A percentile compares a stretch with the other conserved stretches of the same genome.
Conservation (phyloP, 2,329 filamentous ascomycete species). For the Sclerotinia spermophila region DNA sequence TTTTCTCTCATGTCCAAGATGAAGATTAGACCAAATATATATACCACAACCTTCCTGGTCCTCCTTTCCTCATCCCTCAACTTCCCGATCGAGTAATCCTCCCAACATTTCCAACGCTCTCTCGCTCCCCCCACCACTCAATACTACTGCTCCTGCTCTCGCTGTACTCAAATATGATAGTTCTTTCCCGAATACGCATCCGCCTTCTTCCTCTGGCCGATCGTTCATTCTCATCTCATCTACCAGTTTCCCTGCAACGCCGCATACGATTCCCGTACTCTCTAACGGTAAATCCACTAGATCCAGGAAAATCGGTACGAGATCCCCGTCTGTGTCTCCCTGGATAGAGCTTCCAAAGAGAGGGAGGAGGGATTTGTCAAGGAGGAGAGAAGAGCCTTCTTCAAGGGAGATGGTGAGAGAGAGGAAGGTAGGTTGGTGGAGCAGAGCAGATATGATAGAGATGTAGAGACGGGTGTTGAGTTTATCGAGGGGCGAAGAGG, state of each 20-base stretch:
- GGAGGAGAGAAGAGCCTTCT: conserved; percentile 68
- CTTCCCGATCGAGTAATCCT: conserved; percentile 36
- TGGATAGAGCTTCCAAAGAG: conserved; percentile 72
- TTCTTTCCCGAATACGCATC: conserved; percentile 50
- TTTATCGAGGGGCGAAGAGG: conserved; percentile 50
- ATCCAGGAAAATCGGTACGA: conserved; percentile 86
- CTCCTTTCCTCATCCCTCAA: background rate
- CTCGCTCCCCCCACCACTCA: conserved; percentile 69
- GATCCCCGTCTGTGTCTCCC: conserved; percentile 66
- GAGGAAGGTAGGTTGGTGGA: conserved; percentile 63
- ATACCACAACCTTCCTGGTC: background rate
- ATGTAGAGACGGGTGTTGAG: conserved; percentile 63
- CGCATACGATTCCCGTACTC: conserved; percentile 91
- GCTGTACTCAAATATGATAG: conserved; percentile 90
- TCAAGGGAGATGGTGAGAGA: conserved; percentile 70
- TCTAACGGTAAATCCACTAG: conserved; percentile 76
- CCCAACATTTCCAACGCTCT: conserved; percentile 69
- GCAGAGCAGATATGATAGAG: conserved; percentile 58
- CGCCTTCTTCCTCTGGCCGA: background rate
- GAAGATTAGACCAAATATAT: background rate
- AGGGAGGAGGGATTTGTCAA: conserved; percentile 64
- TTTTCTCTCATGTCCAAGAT: background rate
- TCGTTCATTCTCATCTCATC: conserved; percentile 55
- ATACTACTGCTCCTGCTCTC: conserved; percentile 82
- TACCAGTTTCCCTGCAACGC: conserved; percentile 79